phyloP scores from a whole-genome alignment of 139 green algal species.

The Tetraselmis striata region DNA sequence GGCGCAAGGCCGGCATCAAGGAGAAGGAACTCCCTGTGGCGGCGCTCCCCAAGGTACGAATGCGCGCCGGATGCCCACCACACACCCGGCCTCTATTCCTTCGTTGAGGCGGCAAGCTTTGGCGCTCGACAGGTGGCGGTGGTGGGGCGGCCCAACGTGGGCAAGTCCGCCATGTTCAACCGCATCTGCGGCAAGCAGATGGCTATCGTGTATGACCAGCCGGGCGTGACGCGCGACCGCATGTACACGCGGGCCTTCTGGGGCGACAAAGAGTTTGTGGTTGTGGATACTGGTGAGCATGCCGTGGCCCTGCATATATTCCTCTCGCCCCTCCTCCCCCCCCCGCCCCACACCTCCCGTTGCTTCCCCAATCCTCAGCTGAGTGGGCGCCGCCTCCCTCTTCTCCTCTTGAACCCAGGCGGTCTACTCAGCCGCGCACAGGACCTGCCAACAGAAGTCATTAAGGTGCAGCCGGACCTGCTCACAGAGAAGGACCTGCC shows the following conservation, averaged over 20 bases:
- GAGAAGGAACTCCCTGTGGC: background rate
- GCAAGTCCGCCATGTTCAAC: conserved; percentile 97
- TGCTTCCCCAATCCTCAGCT: background rate
- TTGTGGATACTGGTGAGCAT: conserved; percentile 86
- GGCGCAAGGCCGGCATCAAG: background rate
- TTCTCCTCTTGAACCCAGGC: too few species aligned
- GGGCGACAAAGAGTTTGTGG: conserved; percentile 82
- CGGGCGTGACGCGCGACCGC: conserved; percentile 85
- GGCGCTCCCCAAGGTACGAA: background rate
- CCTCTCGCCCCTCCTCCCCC: background rate
- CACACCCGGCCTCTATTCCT: too few species aligned
- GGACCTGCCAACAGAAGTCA: background rate
- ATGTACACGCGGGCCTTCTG: conserved; percentile 87
- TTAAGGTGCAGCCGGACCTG: background rate
- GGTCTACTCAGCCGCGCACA: background rate
- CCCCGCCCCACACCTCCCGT: background rate
- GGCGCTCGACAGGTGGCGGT: background rate
- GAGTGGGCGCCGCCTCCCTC: too few species aligned
- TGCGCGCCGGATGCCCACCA: too few species aligned
- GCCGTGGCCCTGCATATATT: background rate
- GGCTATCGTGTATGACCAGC: conserved; percentile 94
- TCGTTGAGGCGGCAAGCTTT: too few species aligned
- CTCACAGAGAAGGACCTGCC: background rate
- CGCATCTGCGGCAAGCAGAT: conserved; percentile 64
- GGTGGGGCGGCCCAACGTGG: conserved; percentile 85